Evolutionary conservation across 2,329 filamentous ascomycete genomes (phyloP).

Genomic region (Endocalyx cinctus): DNA sequence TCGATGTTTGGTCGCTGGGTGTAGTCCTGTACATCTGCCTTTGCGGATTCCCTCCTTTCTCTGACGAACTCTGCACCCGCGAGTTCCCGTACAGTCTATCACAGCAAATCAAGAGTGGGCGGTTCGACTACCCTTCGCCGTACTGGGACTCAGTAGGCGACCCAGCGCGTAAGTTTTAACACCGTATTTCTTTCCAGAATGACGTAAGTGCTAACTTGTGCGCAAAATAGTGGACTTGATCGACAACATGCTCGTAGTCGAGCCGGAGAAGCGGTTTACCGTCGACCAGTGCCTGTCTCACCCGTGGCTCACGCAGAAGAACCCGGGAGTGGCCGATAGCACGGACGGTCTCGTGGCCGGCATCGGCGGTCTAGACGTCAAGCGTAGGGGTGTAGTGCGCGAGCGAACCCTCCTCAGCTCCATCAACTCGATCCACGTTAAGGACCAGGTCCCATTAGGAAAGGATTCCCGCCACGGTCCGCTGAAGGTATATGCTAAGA

Average conservation of each 20-base stretch:
- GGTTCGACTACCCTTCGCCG: conserved; percentile 91
- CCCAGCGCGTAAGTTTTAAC: conserved; percentile 57
- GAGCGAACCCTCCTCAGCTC: conserved; percentile 82
- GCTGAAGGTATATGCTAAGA: conserved; percentile 74
- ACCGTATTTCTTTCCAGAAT: background rate
- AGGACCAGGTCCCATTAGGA: conserved; percentile 50
- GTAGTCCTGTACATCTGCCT: conserved; percentile 97
- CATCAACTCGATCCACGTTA: conserved; percentile 67
- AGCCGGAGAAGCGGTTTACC: conserved; percentile 76
- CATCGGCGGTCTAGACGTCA: conserved; percentile 76
- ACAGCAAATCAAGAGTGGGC: conserved; percentile 83
- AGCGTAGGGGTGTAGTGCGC: conserved; percentile 70
- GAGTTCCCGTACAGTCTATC: conserved; percentile 84
- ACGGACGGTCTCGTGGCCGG: conserved; percentile 90
- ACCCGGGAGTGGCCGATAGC: conserved; percentile 68
- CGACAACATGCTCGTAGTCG: conserved; percentile 88
- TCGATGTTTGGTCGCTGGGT: conserved; percentile 96
- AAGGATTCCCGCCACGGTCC: conserved; percentile 53
- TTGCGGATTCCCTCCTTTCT: conserved; percentile 95
- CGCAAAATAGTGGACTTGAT: conserved; percentile 69
- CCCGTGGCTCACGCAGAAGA: conserved; percentile 73
- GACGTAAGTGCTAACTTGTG: conserved; percentile 10
- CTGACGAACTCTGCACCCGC: conserved; percentile 77
- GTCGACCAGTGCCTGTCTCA: conserved; percentile 89
- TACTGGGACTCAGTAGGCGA: conserved; percentile 93